Evolutionary conservation across 78 protist genomes (phyloP), one percentile per base, ranked within the genome.

Genomic region (Dictyostelium discoideum): DNA sequence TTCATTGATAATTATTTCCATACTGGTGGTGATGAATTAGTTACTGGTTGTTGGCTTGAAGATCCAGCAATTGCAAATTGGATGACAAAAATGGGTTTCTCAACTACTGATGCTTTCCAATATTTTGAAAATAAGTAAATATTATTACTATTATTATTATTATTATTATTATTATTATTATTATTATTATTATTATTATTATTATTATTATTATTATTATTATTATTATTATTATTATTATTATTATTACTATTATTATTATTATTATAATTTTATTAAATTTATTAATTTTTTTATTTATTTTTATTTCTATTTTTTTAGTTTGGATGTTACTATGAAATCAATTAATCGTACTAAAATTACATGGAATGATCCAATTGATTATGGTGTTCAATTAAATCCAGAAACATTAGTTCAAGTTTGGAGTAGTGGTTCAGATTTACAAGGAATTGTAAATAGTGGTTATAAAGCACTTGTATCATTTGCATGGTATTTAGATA

Each of bases 21-120:
- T 96, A 79, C 97, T 57, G 98, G 98, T 26, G 98, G 98, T 63
- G 98, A 98, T 93, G 99, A 99, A 87, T 98, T 98, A n/a, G 65
- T 88, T 79, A 57, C 93, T 29, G 60, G 20, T n/a, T 98, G 99
- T 86, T 98, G 99, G 99, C 1, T 0, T 29, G 20, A 44, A 50
- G 40, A 77, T 39, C 94, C 78, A 6, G 2, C 18, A 0, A 67
- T 98, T 22, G 1, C 2, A 42, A n/a, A 32, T 11, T 97, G 97
- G 98, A 85, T 98, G 88, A 39, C 3, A n/a, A 84, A 82, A 85
- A 80, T 80, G 40, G 37, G 50, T 11, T 78, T 29, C 39, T 39
- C 87, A 16, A 67, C 83, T 2, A 69, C 54, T 11, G 85, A 50
- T 16, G 97, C 92, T 11, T 80, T 86, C 85, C 86, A 40, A 32